Percentiles rank a stretch among this genome's conserved stretches.
These are phyloP conservation scores for Luffa aegyptiaca DNA, from an alignment of 306 rosid genomes.

Conservation along the genomic window DNA sequence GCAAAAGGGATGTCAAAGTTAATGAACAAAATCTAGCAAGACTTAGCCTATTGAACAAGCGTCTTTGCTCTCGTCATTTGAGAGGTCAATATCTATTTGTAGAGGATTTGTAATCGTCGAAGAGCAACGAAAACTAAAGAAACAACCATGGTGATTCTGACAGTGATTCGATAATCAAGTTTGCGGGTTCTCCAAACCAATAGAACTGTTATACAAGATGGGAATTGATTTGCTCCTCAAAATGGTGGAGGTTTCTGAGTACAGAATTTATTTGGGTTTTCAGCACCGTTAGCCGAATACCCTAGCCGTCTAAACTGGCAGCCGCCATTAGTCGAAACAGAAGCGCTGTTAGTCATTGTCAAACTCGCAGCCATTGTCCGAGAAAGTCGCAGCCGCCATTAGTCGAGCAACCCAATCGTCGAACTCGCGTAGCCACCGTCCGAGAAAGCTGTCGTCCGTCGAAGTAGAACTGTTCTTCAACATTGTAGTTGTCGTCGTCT, in stretches of 20 bases:
- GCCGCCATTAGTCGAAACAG: too few species aligned
- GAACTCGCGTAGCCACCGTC: too few species aligned
- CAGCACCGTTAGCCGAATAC: too few species aligned
- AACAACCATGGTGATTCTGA: conserved; percentile 10
- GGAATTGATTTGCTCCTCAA: not conserved
- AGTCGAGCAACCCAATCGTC: too few species aligned
- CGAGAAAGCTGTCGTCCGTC: too few species aligned
- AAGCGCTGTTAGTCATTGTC: too few species aligned
- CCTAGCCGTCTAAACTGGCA: too few species aligned
- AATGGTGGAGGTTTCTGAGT: not conserved
- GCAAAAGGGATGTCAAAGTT: not conserved
- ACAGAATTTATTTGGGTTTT: too few species aligned
- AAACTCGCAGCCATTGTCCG: too few species aligned
- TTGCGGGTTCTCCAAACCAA: not conserved
- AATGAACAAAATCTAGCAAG: not conserved
- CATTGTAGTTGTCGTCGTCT: too few species aligned
- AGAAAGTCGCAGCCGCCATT: too few species aligned
- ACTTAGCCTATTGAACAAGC: conserved; percentile 53
- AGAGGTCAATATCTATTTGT: conserved; percentile 39
- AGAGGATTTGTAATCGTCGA: conserved; percentile 18
- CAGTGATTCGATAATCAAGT: not conserved
- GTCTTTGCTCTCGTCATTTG: conserved; percentile 63
- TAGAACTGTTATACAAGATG: not conserved
- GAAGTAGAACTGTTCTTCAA: too few species aligned
- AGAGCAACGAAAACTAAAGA: conserved; percentile 20